Evolutionary conservation across 352 stramenopile species (phyloP), one percentile per base, ranked within the genome.

Genomic region (Phytophthora capsici): DNA sequence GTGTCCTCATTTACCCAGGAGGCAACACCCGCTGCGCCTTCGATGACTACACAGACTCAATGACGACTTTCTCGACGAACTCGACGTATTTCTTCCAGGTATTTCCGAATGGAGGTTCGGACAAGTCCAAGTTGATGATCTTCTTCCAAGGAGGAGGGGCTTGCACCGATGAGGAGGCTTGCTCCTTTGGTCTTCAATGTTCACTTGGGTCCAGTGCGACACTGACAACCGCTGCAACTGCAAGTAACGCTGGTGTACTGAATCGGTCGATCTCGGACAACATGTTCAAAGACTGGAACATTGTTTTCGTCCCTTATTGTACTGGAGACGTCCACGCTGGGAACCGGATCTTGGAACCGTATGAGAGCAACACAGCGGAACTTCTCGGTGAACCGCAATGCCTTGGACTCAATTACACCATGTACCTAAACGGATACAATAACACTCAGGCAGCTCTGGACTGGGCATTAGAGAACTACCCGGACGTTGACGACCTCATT

Each of bases 271-370:
- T 87, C 16, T 47, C 57, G n/a, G 54, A 70, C 45, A 91, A 89
- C 47, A 32, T 77, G 17, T 88, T 89, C 48, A 75, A 75, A 43
- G 80, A 88, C 71, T 91, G 78, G 80, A 86, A 84, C 69, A 77
- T 89, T 45, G 78, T 91, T 17, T 76, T 84, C 60, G 50, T 91
- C 7, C 78, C 78, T 10, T 89, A 89, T 60, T 90, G 82, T 60
- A 88, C 79, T 14, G 75, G 79, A 36, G 80, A 91, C 22, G 58
- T 89, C 37, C 78, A 88, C 36, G 47, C 75, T 0, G 80, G 82
- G 30, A 84, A 75, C 67, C 43, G 52, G 4, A 25, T 72, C 6
- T 25, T 58, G 6, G 49, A 13, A 6, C 5, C 44, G 7, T 61
- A 53, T 16, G 62, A 79, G 37, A 71, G 67, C 36, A 51, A 28